A percentile compares a stretch with the other conserved stretches of the same genome.
These are phyloP conservation scores for Hygrophila difformis DNA, from an alignment of 257 asterid species.

Conservation along the genomic window DNA sequence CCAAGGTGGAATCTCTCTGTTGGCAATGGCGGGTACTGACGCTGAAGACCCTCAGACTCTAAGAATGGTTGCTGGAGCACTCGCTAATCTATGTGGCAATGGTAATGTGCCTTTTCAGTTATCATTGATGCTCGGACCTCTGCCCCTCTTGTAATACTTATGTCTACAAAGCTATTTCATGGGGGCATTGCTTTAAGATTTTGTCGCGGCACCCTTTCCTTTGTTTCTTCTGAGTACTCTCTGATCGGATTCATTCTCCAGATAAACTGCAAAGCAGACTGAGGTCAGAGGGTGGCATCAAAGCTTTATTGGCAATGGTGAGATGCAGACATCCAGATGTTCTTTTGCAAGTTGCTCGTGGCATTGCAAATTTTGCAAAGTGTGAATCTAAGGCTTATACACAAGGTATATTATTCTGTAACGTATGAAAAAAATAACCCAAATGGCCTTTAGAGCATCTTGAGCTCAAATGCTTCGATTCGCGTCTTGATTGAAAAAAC, in stretches of 20 bases:
- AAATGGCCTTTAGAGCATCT: neutral
- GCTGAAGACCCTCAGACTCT: constrained; percentile 99
- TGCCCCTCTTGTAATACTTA: neutral
- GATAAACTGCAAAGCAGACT: constrained; percentile 88
- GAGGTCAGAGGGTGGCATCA: constrained; percentile 94
- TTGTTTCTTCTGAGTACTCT: no score
- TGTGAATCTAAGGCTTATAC: constrained; percentile 90
- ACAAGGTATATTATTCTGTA: constrained; percentile 35
- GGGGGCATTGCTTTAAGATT: no score
- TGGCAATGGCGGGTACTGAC: constrained; percentile 82
- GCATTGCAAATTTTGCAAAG: constrained; percentile 93
- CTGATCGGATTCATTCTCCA: no score
- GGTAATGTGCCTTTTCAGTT: constrained; percentile 31
- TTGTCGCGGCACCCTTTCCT: no score
- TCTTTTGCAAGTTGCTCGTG: constrained; percentile 95
- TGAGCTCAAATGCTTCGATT: neutral
- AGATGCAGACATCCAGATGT: constrained; percentile 91
- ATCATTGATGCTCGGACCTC: neutral
- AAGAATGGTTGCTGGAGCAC: constrained; percentile 99
- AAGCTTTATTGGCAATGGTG: constrained; percentile 94
- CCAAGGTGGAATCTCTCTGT: constrained; percentile 78
- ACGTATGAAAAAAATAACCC: no score
- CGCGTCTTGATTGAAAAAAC: no score
- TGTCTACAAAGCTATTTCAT: no score
- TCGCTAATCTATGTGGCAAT: constrained; percentile 96